Evolutionary conservation across 805 yeast species (phyloP).

Genomic region (Maudiozyma pseudohumilis): DNA sequence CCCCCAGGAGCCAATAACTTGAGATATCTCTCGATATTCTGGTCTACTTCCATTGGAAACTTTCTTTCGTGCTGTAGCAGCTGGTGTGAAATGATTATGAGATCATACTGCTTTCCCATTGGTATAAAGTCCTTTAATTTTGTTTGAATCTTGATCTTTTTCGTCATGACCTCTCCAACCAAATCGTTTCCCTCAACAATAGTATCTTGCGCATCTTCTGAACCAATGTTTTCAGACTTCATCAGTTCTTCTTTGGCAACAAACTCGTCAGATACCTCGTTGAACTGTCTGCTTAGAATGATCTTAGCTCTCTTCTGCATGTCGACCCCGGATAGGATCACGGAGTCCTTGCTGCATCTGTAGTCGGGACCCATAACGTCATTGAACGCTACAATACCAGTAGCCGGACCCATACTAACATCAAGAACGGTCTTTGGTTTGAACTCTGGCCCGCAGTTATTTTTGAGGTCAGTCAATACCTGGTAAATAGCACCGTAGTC

Average conservation of each 20-base stretch:
- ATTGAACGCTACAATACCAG: slow-evolving; percentile 81
- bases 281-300: slow-evolving; percentile 57
- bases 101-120: slow-evolving; percentile 48
- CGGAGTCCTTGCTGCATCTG: slow-evolving; percentile 60
- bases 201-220: slow-evolving; percentile 6
- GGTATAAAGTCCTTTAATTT: slow-evolving; percentile 47
- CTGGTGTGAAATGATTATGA: slow-evolving; percentile 77
- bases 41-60: slow-evolving; percentile 69
- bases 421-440: slow-evolving; percentile 62
- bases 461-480: slow-evolving; percentile 55
- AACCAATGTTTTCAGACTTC: slow-evolving; percentile 7
- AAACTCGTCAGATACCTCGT: slow-evolving; percentile 31
- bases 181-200: slow-evolving; percentile 27
- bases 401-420: slow-evolving; percentile 84
- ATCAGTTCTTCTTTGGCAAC: neutral
- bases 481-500: slow-evolving; percentile 64
- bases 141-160: slow-evolving; percentile 44
- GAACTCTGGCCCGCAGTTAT: slow-evolving; percentile 40
- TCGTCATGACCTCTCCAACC: slow-evolving; percentile 47
- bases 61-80: slow-evolving; percentile 47
- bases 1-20: slow-evolving; percentile 68
- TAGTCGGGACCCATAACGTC: slow-evolving; percentile 60
- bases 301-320: slow-evolving; percentile 79
- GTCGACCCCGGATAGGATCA: slow-evolving; percentile 55
- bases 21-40: slow-evolving; percentile 48